Percentiles rank a stretch among this genome's conserved stretches.
These are phyloP conservation scores for Serendipita sp. DNA, from an alignment of 768 basidiomycete species.

Conservation along the genomic window DNA sequence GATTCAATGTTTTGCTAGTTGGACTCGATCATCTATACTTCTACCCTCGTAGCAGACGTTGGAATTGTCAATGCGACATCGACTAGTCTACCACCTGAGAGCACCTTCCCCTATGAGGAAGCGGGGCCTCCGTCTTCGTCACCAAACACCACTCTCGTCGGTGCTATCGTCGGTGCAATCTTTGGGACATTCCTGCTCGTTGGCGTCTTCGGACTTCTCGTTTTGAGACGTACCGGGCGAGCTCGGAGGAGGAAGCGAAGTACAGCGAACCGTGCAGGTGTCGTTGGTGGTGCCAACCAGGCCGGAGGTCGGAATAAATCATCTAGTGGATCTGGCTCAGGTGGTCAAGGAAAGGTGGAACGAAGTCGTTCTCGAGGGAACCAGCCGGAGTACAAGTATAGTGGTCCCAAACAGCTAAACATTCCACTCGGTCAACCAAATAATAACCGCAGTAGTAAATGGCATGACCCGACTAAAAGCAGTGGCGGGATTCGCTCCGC, in stretches of 20 bases:
- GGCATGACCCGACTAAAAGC: neutral
- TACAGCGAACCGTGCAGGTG: neutral
- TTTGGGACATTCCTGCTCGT: conserved; percentile 1
- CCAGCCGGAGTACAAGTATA: neutral
- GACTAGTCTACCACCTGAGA: neutral
- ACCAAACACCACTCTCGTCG: neutral
- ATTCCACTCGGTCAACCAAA: neutral
- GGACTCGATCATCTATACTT: neutral
- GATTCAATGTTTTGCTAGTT: neutral
- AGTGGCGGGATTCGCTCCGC: neutral
- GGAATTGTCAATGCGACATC: neutral
- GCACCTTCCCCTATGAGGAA: neutral
- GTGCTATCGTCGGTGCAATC: neutral
- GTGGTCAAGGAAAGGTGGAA: neutral
- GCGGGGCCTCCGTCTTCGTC: neutral
- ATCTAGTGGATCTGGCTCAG: neutral
- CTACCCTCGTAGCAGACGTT: neutral
- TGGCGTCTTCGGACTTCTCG: neutral
- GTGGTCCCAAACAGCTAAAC: neutral
- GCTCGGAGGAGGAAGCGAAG: neutral
- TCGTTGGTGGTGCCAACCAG: neutral
- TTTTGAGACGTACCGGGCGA: neutral
- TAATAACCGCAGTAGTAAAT: no score
- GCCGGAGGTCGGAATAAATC: neutral
- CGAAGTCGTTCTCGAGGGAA: neutral